Evolutionary conservation across 805 yeast genomes (phyloP).

Genomic region (Monosporozyma yasuniensis): DNA sequence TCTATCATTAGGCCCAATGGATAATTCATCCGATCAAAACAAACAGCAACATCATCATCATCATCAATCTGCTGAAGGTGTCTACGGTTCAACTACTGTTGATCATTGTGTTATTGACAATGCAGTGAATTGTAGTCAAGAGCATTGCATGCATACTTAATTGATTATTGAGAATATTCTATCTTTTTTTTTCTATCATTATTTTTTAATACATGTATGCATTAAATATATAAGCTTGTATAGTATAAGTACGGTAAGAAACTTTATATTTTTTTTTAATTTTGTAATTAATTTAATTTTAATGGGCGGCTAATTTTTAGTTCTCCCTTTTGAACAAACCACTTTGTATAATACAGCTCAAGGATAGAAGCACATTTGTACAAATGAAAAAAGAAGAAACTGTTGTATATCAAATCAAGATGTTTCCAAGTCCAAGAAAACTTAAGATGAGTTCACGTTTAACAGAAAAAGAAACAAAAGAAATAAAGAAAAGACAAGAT

Average conservation of each 20-base stretch:
- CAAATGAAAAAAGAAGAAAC: not conserved
- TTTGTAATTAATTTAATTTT: too few relatives aligned
- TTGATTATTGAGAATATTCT: not conserved
- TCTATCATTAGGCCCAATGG: not conserved
- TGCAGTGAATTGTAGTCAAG: slow-evolving; percentile 38
- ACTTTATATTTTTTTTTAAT: not conserved
- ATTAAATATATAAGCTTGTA: not conserved
- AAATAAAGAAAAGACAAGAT: not conserved
- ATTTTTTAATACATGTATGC: not conserved
- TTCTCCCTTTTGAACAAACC: too few relatives aligned
- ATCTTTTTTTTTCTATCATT: not conserved
- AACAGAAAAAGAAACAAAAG: not conserved
- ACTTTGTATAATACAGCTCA: too few relatives aligned
- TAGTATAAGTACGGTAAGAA: not conserved
- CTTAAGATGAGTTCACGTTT: not conserved
- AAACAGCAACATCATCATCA: slow-evolving; percentile 5
- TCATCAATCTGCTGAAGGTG: slow-evolving; percentile 15
- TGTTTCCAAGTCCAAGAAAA: not conserved
- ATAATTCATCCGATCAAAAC: not conserved
- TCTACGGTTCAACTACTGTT: slow-evolving; percentile 28
- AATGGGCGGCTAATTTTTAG: not conserved
- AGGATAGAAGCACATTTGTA: not conserved
- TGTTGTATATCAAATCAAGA: not conserved
- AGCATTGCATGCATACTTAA: slow-evolving; percentile 1
- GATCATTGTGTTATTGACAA: slow-evolving; percentile 43